Evolutionary conservation across 768 basidiomycete species (phyloP), one percentile per base, ranked within the genome.

Genomic region (Psilocybe subaeruginosa): DNA sequence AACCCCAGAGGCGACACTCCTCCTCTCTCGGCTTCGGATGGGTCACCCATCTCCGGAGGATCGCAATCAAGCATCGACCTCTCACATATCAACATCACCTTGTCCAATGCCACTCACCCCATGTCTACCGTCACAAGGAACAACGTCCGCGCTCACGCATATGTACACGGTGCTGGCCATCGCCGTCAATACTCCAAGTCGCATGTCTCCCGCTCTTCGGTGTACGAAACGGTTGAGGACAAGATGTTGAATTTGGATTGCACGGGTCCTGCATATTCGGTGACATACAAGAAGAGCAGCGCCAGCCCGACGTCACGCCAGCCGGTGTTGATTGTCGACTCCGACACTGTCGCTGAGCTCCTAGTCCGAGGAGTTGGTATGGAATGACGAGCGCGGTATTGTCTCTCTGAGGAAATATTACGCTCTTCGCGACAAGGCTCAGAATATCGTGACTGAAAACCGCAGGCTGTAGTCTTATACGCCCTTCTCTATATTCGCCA

Each of bases 191-290:
- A 85, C 53, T 91, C 90, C 1, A 82, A 86, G 51, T 81, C 84
- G 30, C 83, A 84, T 17, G 80, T 82, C 8, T 88, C 88, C 11
- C 80, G 88, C 3, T 76, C 85, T 0, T 92, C 91, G 0, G 82
- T 91, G 0, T 93, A 92, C 64, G 91, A 92, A 70, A 92, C 89
- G 0, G 93, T 93, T 51, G 81, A 91, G 58, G 92, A 93, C 66
- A 92, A 93, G 63, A 69, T 77, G 11, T 76, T 79, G 3, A 79
- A 61, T 35, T 69, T 70, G 9, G 65, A n/a, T 8, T 46, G 57
- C n/a, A 59, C 56, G 2, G 60, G 56, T 29, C 61, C 66, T 2
- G 59, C 62, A 4, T 41, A 57, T 33, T 62, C 66, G 8, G 9
- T 57, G 12, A 27, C 54, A 14, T 64, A 60, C n/a, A 64, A 57